A percentile compares a stretch with the other conserved stretches of the same genome.
phyloP scores from a whole-genome alignment of 257 asterid species.

The Agastache rugosa region DNA sequence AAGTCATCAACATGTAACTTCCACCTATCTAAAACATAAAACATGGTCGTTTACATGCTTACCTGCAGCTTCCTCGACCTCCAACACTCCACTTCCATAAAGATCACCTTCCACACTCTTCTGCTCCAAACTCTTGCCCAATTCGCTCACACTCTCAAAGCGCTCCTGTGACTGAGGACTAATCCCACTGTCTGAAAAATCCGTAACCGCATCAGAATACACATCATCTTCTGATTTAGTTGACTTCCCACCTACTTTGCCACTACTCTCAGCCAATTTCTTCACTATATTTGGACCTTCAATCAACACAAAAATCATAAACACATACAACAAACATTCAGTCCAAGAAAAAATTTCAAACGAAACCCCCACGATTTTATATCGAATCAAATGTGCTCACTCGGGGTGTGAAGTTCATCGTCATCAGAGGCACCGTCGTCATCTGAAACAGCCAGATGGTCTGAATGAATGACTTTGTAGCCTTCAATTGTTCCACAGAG shows the following conservation, averaged over 20 bases:
- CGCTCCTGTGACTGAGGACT: conserved; percentile 53
- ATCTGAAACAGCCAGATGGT: conserved; percentile 51
- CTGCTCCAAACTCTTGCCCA: conserved; percentile 37
- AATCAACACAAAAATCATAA: conserved; percentile 25
- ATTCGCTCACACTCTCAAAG: conserved; percentile 37
- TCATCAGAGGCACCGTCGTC: conserved; percentile 70
- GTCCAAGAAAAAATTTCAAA: conserved; percentile 17
- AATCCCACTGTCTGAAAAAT: conserved; percentile 65
- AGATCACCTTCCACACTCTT: conserved; percentile 47
- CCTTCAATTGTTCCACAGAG: conserved; percentile 87
- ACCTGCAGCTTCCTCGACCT: conserved; percentile 53
- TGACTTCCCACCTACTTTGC: conserved; percentile 51
- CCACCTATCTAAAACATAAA: conserved; percentile 17
- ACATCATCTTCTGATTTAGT: conserved; percentile 70
- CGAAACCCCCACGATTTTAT: conserved; percentile 14
- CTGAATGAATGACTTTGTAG: conserved; percentile 50
- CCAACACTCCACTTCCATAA: conserved; percentile 29
- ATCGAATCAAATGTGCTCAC: conserved; percentile 47
- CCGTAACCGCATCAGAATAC: conserved; percentile 76
- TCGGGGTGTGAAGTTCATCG: conserved; percentile 54
- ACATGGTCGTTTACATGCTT: conserved; percentile 34
- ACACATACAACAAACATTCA: neutral
- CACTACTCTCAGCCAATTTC: conserved; percentile 45
- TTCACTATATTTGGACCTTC: conserved; percentile 61
- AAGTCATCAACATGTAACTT: conserved; percentile 16